Evolutionary conservation across 345 rosid genomes (phyloP).

Genomic region (Schrenkiella parvula): DNA sequence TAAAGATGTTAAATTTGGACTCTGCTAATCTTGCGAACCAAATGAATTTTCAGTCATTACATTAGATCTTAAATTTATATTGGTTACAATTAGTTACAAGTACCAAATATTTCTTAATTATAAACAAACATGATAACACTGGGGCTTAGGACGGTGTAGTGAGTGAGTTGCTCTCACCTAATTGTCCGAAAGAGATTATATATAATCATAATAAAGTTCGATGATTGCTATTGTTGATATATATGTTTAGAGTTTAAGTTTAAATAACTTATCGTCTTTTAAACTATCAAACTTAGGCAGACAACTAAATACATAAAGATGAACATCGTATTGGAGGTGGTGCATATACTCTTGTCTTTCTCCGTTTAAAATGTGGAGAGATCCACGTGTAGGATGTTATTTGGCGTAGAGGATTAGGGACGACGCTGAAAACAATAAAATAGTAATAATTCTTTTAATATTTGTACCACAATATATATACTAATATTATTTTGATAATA

Average conservation of each 20-base stretch:
- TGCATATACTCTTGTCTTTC: not conserved
- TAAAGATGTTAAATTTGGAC: not conserved
- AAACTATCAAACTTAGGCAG: not conserved
- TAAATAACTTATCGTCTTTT: not conserved
- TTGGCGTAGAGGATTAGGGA: conserved; percentile 7
- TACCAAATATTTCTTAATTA: conserved; percentile 8
- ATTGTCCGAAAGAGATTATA: not conserved
- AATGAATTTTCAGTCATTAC: not conserved
- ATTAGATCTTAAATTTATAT: not conserved
- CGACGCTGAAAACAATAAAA: not conserved
- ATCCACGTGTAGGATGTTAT: not conserved
- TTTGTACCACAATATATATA: not conserved
- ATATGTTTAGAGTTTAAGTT: not conserved
- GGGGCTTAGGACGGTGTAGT: not conserved
- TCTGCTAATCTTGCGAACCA: not conserved
- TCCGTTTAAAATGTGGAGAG: not conserved
- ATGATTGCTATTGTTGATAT: not conserved
- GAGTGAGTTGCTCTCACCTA: conserved; percentile 25
- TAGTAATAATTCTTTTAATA: not conserved
- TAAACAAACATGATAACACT: conserved; percentile 10
- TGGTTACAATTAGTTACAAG: conserved; percentile 13
- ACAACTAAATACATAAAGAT: not conserved
- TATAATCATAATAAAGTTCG: conserved; percentile 1
- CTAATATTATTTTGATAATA: not conserved
- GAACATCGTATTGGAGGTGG: conserved; percentile 3